phyloP scores from a whole-genome alignment of 139 green algal species.

The Chlorella vulgaris region DNA sequence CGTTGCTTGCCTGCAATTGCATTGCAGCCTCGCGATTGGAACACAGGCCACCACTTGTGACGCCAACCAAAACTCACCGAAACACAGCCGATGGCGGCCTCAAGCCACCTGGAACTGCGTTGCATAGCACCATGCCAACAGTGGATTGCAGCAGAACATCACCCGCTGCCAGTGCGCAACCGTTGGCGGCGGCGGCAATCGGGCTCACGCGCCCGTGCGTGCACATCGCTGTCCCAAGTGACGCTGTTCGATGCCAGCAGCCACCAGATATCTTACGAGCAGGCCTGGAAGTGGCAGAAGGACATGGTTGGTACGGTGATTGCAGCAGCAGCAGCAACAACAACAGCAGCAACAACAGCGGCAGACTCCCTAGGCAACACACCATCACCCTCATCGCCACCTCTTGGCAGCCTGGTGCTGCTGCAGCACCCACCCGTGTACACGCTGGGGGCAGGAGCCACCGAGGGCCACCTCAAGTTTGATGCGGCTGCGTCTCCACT shows the following conservation, averaged over 20 bases:
- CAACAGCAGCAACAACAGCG: no score
- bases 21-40: no score
- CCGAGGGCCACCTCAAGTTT: conserved; percentile 67
- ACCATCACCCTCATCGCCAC: neutral
- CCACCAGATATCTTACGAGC: conserved; percentile 32
- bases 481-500: conserved; percentile 53
- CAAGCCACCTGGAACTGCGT: no score
- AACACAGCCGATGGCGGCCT: no score
- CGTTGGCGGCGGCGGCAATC: neutral
- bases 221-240: neutral
- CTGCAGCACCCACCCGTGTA: conserved; percentile 82
- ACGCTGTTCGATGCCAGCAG: conserved; percentile 32
- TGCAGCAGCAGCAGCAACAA: neutral
- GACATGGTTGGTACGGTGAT: conserved; percentile 33
- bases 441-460: conserved; percentile 70
- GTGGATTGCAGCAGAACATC: no score
- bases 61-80: no score
- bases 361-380: neutral
- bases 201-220: neutral
- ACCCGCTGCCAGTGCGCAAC: no score
- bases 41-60: no score
- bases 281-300: conserved; percentile 51
- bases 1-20: no score
- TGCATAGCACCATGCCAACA: no score
- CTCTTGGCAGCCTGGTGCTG: conserved; percentile 47